Conservation (phyloP, 306 rosid genomes). For the Pyrus betulifolia region DNA sequence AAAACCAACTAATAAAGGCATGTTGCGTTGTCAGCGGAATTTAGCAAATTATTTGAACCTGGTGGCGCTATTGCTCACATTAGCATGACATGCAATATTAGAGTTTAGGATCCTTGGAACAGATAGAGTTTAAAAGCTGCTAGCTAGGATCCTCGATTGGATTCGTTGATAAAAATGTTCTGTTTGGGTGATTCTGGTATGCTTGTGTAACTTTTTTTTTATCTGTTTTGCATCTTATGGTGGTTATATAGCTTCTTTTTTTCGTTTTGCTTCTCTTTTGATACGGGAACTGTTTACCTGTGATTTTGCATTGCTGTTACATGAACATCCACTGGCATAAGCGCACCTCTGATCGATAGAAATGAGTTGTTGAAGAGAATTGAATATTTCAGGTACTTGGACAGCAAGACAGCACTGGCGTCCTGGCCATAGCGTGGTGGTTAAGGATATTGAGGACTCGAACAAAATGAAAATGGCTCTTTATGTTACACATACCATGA, state of each 20-base stretch:
- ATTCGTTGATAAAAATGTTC: not conserved
- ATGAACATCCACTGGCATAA: not conserved
- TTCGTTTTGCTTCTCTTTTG: not conserved
- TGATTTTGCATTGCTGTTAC: not conserved
- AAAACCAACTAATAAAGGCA: not conserved
- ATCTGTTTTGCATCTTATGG: not conserved
- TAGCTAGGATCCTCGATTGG: not conserved
- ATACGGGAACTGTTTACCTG: not conserved
- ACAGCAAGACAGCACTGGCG: constrained; percentile 77
- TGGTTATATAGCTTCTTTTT: not conserved
- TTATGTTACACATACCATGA: constrained; percentile 61
- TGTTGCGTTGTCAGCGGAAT: not conserved
- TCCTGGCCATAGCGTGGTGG: constrained; percentile 42
- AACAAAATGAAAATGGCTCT: constrained; percentile 62
- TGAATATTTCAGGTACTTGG: constrained; percentile 53
- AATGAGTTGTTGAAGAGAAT: not conserved
- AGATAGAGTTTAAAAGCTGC: not conserved
- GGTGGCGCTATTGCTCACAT: not conserved
- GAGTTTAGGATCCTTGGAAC: not conserved
- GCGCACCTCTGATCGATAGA: not conserved
- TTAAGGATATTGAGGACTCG: constrained; percentile 61
- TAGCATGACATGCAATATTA: not conserved
- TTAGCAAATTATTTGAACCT: not conserved
- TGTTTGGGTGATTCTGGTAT: not conserved
- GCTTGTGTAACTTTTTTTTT: not conserved